These are phyloP conservation scores for Xylariaceae sp. DNA, from an alignment of 2,329 filamentous ascomycete genomes.

Conservation along the genomic window DNA sequence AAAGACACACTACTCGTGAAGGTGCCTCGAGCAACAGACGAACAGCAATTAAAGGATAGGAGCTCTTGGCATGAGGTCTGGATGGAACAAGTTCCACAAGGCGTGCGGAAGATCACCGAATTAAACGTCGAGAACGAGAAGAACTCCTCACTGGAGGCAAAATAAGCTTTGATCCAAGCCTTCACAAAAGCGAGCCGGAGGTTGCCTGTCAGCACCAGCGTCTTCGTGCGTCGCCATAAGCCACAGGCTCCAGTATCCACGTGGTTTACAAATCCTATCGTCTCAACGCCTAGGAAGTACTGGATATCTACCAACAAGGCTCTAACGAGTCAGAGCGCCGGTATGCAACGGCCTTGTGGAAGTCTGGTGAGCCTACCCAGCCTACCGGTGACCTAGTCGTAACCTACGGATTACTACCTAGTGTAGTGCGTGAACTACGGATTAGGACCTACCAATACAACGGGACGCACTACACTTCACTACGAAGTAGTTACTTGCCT, in stretches of 20 bases:
- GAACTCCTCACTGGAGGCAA: not conserved
- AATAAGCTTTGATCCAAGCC: not conserved
- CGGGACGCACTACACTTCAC: too few relatives aligned
- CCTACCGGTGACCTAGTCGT: not conserved
- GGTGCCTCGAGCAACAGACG: not conserved
- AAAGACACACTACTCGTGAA: not conserved
- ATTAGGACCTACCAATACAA: too few relatives aligned
- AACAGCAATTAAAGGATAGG: not conserved
- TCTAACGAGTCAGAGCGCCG: not conserved
- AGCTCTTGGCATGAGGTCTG: not conserved
- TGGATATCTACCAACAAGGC: not conserved
- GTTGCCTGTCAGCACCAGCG: not conserved
- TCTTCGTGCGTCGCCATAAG: not conserved
- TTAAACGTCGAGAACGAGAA: not conserved
- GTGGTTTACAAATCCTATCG: not conserved
- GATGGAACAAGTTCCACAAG: not conserved
- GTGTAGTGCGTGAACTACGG: too few relatives aligned
- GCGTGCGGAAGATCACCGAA: not conserved
- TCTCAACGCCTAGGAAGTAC: not conserved
- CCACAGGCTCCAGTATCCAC: not conserved
- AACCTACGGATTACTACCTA: too few relatives aligned
- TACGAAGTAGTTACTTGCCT: too few relatives aligned
- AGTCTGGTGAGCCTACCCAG: not conserved
- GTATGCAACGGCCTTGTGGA: not conserved
- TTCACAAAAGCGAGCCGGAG: not conserved